Conservation (phyloP, 2,329 filamentous ascomycete species). For the Monosporascus sp. region DNA sequence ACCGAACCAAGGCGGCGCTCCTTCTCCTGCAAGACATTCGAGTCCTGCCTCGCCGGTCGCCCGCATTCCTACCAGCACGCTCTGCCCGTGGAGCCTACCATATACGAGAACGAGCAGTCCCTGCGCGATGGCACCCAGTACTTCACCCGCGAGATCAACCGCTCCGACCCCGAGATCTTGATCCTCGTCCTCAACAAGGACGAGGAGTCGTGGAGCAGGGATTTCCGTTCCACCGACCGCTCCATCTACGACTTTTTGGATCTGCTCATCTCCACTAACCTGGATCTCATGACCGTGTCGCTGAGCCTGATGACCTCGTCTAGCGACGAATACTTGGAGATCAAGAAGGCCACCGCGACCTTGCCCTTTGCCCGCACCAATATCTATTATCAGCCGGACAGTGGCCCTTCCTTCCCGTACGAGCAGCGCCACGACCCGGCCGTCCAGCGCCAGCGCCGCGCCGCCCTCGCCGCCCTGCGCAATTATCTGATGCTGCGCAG, state of each 20-base stretch:
- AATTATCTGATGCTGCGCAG: constrained; percentile 29
- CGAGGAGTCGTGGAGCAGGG: constrained; percentile 20
- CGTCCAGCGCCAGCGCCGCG: constrained; percentile 21
- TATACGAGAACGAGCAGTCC: constrained; percentile 14
- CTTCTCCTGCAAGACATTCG: constrained; percentile 23
- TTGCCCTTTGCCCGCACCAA: constrained; percentile 22
- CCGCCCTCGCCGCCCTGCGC: constrained; percentile 22
- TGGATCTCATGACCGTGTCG: constrained; percentile 19
- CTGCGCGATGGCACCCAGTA: constrained; percentile 19
- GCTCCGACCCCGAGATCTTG: constrained; percentile 17
- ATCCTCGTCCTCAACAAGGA: constrained; percentile 23
- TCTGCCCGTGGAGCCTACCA: constrained; percentile 10
- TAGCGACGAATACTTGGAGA: constrained; percentile 18
- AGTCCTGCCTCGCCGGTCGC: constrained; percentile 16
- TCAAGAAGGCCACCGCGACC: constrained; percentile 13
- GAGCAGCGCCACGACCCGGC: constrained; percentile 17
- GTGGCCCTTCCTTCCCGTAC: constrained; percentile 13
- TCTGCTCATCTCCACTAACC: constrained; percentile 18
- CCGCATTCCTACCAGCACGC: constrained; percentile 17
- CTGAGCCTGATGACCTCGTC: constrained; percentile 24
- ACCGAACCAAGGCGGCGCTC: constrained; percentile 20
- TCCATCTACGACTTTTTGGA: constrained; percentile 26
- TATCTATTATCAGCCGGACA: constrained; percentile 16
- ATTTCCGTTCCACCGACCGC: constrained; percentile 21
- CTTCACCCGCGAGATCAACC: constrained; percentile 17